Evolutionary conservation across 768 basidiomycete species (phyloP), one percentile per base, ranked within the genome.

Genomic region (Suillus bovinus): DNA sequence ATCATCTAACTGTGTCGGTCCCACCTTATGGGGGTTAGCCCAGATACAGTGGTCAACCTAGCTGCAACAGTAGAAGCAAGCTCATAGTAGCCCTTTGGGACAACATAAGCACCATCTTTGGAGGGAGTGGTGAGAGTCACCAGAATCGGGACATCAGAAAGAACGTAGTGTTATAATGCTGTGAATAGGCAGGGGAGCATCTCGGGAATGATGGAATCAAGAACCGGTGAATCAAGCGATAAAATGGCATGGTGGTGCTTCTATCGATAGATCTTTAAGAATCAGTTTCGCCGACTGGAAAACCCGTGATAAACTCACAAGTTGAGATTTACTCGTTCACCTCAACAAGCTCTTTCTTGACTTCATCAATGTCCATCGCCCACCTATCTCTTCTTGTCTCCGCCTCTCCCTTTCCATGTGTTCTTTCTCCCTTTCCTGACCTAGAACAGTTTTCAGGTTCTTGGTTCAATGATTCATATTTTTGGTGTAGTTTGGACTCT

Each of bases 181-280:
- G 83, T 99, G 96, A 70, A 99, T 93, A 1, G 96, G 96, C 22
- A 96, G 94, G 78, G 91, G 54, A 96, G 87, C 0, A 92, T 96
- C 77, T 99, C 96, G 52, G 96, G 93, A 72, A 99, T 94, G 71
- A 91, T 83, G 3, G 93, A 82, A 73, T 96, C 92, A 70, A 99
- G 81, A 60, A 97, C 66, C n/a, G n/a, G n/a, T n/a, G n/a, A n/a
- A n/a, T n/a, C n/a, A n/a, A n/a, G n/a, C n/a, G n/a, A n/a, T n/a
- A n/a, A n/a, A n/a, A n/a, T n/a, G n/a, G n/a, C n/a, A 94, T 0
- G 92, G 93, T 0, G 93, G 90, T 6, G 93, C 91, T 71, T 94
- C 93, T 47, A 94, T 90, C 3, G 88, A 90, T 7, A 84, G 82
- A 67, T 93, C 91, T 93, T 63, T 7, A 42, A 34, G 24, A 13